Conservation (phyloP, 148 eudicot species). For the Vaccinium corymbosum region DNA sequence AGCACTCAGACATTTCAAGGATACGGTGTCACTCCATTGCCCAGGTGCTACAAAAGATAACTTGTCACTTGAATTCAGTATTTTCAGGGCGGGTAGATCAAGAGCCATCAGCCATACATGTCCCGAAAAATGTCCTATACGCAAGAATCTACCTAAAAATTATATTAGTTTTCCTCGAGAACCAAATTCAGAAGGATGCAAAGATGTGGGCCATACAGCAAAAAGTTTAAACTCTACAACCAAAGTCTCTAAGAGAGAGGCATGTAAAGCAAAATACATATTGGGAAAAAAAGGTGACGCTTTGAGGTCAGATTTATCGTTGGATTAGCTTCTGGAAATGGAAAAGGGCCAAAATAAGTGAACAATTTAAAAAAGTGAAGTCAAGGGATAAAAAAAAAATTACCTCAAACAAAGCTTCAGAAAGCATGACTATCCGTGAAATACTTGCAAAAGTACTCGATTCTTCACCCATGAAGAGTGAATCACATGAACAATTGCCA, state of each 20-base stretch:
- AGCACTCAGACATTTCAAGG: neutral
- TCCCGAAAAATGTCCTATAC: neutral
- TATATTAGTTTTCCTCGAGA: neutral
- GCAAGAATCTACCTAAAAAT: neutral
- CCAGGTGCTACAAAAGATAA: slow-evolving; percentile 4
- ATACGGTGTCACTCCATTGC: neutral
- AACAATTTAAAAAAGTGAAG: neutral
- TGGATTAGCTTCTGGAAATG: neutral
- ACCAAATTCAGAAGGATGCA: neutral
- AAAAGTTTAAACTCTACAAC: neutral
- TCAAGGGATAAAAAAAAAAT: no score
- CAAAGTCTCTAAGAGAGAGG: neutral
- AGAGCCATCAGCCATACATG: neutral
- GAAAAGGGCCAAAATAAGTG: neutral
- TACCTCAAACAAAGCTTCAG: slow-evolving; percentile 71
- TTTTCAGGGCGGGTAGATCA: neutral
- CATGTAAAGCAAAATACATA: neutral
- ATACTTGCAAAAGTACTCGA: slow-evolving; percentile 42
- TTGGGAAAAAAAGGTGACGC: neutral
- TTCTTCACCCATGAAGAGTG: slow-evolving; percentile 36
- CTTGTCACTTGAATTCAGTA: slow-evolving; percentile 4
- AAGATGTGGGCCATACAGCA: neutral
- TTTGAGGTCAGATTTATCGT: neutral
- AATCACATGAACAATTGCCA: slow-evolving; percentile 51
- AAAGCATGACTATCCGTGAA: slow-evolving; percentile 54